Percentiles rank a stretch among this genome's conserved stretches.
phyloP scores from a whole-genome alignment of 2,329 filamentous ascomycete species.

The Parascedosporium putredinis region DNA sequence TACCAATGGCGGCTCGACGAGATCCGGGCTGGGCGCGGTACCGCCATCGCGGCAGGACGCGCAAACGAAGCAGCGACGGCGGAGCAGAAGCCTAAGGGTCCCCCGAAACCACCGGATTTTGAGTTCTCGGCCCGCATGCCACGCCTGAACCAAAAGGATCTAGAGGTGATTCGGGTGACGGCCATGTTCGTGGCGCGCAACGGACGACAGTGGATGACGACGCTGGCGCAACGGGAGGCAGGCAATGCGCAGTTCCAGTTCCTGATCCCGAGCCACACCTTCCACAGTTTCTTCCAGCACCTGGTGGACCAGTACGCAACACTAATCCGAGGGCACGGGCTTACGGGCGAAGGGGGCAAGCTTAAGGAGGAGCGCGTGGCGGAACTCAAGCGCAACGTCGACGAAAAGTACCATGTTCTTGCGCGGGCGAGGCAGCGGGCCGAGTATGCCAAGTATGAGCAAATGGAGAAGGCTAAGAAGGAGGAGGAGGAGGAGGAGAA shows the following conservation, averaged over 20 bases:
- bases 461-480: slow-evolving; percentile 76
- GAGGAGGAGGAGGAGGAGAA: slow-evolving; percentile 82
- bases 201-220: slow-evolving; percentile 83
- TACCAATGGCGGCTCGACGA: slow-evolving; percentile 87
- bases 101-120: slow-evolving; percentile 76
- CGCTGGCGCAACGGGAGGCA: slow-evolving; percentile 76
- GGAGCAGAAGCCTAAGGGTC: slow-evolving; percentile 62
- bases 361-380: slow-evolving; percentile 62
- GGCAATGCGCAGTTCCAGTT: slow-evolving; percentile 96
- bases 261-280: slow-evolving; percentile 84
- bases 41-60: slow-evolving; percentile 65
- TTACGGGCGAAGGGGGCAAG: slow-evolving; percentile 55
- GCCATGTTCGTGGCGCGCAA: slow-evolving; percentile 90
- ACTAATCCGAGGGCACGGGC: slow-evolving; percentile 57
- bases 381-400: slow-evolving; percentile 62
- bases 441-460: slow-evolving; percentile 77
- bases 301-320: slow-evolving; percentile 90
- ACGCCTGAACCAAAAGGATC: slow-evolving; percentile 88
- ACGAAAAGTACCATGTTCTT: slow-evolving; percentile 71
- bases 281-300: slow-evolving; percentile 90
- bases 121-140: slow-evolving; percentile 95
- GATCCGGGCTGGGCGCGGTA: slow-evolving; percentile 74
- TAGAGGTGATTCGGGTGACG: slow-evolving; percentile 64
- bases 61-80: slow-evolving; percentile 48
- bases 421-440: slow-evolving; percentile 74